Conservation (phyloP, 176 grass and related monocot species). For the Bothriochloa decipiens region DNA sequence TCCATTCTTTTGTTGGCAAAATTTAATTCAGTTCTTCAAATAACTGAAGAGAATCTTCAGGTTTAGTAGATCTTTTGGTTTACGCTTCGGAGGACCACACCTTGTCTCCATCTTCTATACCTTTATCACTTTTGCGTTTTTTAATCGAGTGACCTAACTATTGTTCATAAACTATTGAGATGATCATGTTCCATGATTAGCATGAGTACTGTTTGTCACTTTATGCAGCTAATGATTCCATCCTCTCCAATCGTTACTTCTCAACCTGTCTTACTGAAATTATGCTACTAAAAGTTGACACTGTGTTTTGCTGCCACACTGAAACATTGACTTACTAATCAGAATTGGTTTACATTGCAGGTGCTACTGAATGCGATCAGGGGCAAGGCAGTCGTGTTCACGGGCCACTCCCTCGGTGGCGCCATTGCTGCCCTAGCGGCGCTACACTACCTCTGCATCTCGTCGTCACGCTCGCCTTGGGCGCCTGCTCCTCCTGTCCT, state of each 20-base stretch:
- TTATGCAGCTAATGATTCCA: constrained; percentile 3
- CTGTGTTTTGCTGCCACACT: background rate
- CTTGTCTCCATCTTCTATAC: background rate
- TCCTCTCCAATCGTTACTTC: background rate
- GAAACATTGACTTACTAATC: constrained; percentile 1
- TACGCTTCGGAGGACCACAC: constrained; percentile 15
- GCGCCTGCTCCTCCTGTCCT: constrained; percentile 53
- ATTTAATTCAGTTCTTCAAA: background rate
- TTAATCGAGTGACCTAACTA: background rate
- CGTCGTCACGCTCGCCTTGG: constrained; percentile 42
- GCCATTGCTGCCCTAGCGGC: constrained; percentile 64
- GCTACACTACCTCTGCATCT: constrained; percentile 77
- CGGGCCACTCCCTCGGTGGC: constrained; percentile 84
- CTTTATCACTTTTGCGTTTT: constrained; percentile 8
- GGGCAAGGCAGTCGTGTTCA: constrained; percentile 83
- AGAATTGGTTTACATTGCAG: constrained; percentile 42
- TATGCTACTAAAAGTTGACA: background rate
- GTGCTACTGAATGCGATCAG: constrained; percentile 66
- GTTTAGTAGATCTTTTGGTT: constrained; percentile 31
- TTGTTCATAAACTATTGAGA: constrained; percentile 9
- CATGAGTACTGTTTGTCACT: background rate
- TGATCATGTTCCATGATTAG: constrained; percentile 5
- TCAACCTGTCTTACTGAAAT: background rate
- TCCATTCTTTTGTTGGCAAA: background rate
- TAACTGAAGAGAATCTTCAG: background rate